phyloP scores from a whole-genome alignment of 129 eudicot species.

The Centella asiatica region DNA sequence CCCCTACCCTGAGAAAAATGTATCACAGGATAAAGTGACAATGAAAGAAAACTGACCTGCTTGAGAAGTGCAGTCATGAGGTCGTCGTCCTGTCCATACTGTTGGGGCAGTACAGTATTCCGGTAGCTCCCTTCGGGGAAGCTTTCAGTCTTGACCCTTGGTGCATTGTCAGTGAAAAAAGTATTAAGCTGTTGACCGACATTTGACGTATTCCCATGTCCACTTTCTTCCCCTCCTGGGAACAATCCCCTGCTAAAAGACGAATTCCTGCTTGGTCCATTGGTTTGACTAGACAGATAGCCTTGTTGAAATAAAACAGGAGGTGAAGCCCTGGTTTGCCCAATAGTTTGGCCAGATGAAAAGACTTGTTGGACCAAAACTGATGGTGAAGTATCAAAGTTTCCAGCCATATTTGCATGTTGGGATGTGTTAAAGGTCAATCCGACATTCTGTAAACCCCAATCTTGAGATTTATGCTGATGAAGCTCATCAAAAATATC shows the following conservation, averaged over 20 bases:
- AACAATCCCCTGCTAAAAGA: conserved; percentile 30
- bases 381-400: conserved; percentile 28
- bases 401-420: conserved; percentile 34
- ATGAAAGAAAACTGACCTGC: conserved; percentile 38
- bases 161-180: conserved; percentile 23
- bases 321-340: conserved; percentile 16
- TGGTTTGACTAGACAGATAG: background rate
- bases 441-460: conserved; percentile 67
- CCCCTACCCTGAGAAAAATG: too few relatives aligned
- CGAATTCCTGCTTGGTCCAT: conserved; percentile 3
- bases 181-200: conserved; percentile 37
- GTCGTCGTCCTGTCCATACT: conserved; percentile 84
- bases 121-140: conserved; percentile 37
- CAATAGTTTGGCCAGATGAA: conserved; percentile 24
- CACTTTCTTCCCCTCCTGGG: conserved; percentile 28
- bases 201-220: conserved; percentile 24
- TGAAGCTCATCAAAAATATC: conserved; percentile 50
- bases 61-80: conserved; percentile 72
- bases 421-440: conserved; percentile 34
- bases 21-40: too few relatives aligned
- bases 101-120: conserved; percentile 30
- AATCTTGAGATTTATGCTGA: conserved; percentile 53
- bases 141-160: conserved; percentile 60
- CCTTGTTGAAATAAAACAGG: conserved; percentile 6
- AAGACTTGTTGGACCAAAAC: conserved; percentile 35